Base-by-base conservation (phyloP, 176 grass and related monocot species). In the Secale cereale region DNA sequence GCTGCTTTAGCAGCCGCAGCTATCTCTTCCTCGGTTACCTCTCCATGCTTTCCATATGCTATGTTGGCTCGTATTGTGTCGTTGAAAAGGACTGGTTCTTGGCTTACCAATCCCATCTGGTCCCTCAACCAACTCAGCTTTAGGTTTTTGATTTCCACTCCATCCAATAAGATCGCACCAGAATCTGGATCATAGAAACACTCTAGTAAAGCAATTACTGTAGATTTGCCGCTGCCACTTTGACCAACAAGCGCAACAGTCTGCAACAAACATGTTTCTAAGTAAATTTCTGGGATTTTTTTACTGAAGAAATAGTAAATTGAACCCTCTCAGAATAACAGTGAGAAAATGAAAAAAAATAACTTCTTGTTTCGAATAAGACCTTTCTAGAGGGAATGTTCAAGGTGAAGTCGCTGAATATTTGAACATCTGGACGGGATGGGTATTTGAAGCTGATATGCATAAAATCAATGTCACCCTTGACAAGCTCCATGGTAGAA, bases 91-190 rank as follows among this genome's bases (percentile, higher is more conserved):
- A 91, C 81, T 17, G 89, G 85, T 43, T 87, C 89, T 87, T 91
- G 89, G 74, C 85, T 83, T n/a, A 91, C 89, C 17, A 91, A 41
- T 64, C 89, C 85, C 74, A 91, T 91, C 65, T 91, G 73, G 63
- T 64, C 75, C 82, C 89, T 83, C 72, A 91, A 43, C 85, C 85
- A 91, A 30, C 74, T 77, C 13, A 91, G 62, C 61, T 84, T 84
- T 63, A 91, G 81, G 52, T 41, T 62, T 46, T 10, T 87, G 6
- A 91, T 91, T 80, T 87, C 89, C 31, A 48, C 48, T 71, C 89
- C 89, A 68, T 91, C 85, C 32, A 91, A 63, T 66, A 76, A 63
- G 74, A 87, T 88, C 14, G 10, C 79, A 37, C 86, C 86, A 50
- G 70, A 76, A 61, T 88, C 82, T 52, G 90, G 90, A 60, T 91